A percentile compares a stretch with the other conserved stretches of the same genome.
phyloP scores from a whole-genome alignment of 345 rosid genomes.

The Brassica incana region DNA sequence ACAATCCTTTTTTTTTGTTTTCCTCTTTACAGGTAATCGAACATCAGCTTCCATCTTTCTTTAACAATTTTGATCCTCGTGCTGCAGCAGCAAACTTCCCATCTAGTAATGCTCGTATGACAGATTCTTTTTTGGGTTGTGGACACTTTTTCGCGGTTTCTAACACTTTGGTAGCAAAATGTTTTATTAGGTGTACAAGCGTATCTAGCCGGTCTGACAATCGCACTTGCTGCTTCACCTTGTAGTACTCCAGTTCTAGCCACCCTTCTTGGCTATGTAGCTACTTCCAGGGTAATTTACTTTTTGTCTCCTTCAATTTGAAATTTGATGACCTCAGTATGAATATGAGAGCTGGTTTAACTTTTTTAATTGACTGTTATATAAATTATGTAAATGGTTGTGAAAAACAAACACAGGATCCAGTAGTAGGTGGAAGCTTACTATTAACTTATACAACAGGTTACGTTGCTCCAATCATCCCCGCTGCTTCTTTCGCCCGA shows the following conservation, averaged over 20 bases:
- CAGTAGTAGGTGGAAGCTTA: conserved; percentile 87
- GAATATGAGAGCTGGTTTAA: not conserved
- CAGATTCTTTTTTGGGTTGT: not conserved
- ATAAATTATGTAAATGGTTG: not conserved
- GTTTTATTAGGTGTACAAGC: conserved; percentile 82
- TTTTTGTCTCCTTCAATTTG: not conserved
- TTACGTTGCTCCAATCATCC: conserved; percentile 84
- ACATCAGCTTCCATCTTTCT: conserved; percentile 84
- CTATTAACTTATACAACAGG: conserved; percentile 93
- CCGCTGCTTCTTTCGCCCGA: conserved; percentile 96
- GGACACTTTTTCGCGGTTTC: not conserved
- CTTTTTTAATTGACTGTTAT: not conserved
- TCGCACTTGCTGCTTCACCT: conserved; percentile 97
- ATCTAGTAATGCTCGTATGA: conserved; percentile 52
- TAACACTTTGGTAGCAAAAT: conserved; percentile 18
- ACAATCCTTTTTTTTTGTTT: not conserved
- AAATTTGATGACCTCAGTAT: too few species aligned
- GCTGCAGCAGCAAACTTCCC: conserved; percentile 93
- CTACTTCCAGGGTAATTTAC: conserved; percentile 73
- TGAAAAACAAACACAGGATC: conserved; percentile 57
- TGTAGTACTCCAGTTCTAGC: conserved; percentile 97
- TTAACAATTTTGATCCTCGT: conserved; percentile 83
- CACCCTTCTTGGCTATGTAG: conserved; percentile 83
- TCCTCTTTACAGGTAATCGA: conserved; percentile 61
- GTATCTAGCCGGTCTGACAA: conserved; percentile 89